Evolutionary conservation across 768 basidiomycete species (phyloP), one percentile per base, ranked within the genome.

Genomic region (Suillus clintonianus): DNA sequence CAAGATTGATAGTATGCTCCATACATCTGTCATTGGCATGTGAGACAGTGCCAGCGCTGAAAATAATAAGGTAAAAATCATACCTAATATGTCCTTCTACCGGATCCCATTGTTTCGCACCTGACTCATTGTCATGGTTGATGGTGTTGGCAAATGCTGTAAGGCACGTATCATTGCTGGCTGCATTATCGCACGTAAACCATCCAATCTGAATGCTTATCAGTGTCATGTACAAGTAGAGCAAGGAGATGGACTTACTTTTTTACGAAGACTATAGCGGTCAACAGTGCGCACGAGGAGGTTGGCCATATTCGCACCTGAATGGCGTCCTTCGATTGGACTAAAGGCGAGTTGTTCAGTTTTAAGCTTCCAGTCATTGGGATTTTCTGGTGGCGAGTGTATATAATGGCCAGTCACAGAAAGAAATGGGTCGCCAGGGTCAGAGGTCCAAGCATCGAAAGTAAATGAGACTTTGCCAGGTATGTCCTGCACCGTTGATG

Each of bases 1-100:
- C 66, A 19, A 77, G 73, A 51, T 77, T 65, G 14, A 77, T 57
- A 0, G 69, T 64, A 59, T 78, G 77, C 51, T 78, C 77, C 70
- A 78, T 77, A 64, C 76, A 78, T 47, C 75, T 77, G n/a, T n/a
- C n/a, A n/a, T n/a, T n/a, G n/a, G n/a, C n/a, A n/a, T n/a, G n/a
- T n/a, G n/a, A n/a, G n/a, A n/a, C n/a, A n/a, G n/a, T n/a, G n/a
- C n/a, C n/a, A n/a, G n/a, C n/a, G n/a, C n/a, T n/a, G n/a, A n/a
- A n/a, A n/a, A n/a, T n/a, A n/a, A n/a, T n/a, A n/a, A n/a, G n/a
- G n/a, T n/a, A n/a, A n/a, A n/a, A n/a, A n/a, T n/a, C 37, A 48
- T 48, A 48, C 22, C 47, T 48, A 3, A 48, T 24, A 4, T 48
- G 47, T 2, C 22, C 22, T 24, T 59, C 30, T 56, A 43, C 17